Base-by-base conservation (phyloP, 2,329 filamentous ascomycete genomes). In the Venturia oleaginea region DNA sequence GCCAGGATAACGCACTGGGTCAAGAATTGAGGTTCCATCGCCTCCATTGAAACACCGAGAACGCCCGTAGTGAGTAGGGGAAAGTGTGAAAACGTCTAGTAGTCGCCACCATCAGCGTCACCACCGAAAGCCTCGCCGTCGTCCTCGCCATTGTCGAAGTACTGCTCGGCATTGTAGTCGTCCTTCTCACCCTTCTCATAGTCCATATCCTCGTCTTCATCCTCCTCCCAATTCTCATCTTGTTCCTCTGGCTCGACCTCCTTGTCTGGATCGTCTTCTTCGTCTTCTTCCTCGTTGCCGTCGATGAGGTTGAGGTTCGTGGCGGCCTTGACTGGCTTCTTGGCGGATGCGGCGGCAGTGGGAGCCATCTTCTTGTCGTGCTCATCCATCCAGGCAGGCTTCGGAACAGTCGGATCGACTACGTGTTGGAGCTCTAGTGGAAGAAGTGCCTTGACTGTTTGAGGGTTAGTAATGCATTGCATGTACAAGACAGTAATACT, bases 101-200 rank as follows among this genome's bases (percentile, higher is more conserved):
- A 60, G 15, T 63, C 62, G 17, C 62, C 62, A 24, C 62, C 62
- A 37, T 48, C 62, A 34, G 34, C 46, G 19, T 63, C 62, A 22
- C 51, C 62, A 37, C 51, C 62, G 8, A 40, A 37, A n/a, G 74
- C 74, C 48, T 77, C 80, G 59, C 77, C 70, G 67, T 82, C 84
- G 64, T 81, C 83, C 61, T 83, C 85, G 7, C 85, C 85, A 64
- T 79, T 83, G 67, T 84, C 82, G 69, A 85, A 85, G 76, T 87
- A 87, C 67, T 86, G 80, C 69, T 87, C 85, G 1, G 82, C 85
- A 68, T 86, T 83, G 69, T 87, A 86, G 70, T 86, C 84, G 4
- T 83, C 84, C 13, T 78, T 81, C 72, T 80, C 80, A 42, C 81
- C 81, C 64, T 82, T 80, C 10, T 80, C 82, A 5, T 79, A 81